Percentiles rank a stretch among this genome's conserved stretches.
Evolutionary conservation across 1,284 basidiomycete species (phyloP).

Genomic region (Sanguinoderma infundibulare): DNA sequence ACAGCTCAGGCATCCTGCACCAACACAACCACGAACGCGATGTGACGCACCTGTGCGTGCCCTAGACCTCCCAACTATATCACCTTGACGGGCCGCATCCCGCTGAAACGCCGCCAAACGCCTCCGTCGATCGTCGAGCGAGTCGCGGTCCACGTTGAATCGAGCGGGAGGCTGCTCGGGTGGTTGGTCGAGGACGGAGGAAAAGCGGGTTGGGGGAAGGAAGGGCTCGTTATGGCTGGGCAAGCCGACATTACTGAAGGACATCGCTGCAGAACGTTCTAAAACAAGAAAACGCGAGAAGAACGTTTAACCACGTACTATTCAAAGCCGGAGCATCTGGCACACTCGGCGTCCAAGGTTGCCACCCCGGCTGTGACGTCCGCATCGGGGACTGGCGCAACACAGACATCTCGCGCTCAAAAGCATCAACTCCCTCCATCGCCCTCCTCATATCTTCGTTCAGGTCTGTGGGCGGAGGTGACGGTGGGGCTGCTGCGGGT

Average conservation of each 20-base stretch:
- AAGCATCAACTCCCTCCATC: slow-evolving; percentile 19
- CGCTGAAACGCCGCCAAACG: neutral
- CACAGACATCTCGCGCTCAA: slow-evolving; percentile 22
- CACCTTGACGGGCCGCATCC: neutral
- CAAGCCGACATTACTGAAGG: neutral
- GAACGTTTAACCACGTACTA: neutral
- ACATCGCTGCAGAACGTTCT: neutral
- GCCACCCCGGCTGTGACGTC: slow-evolving; percentile 1
- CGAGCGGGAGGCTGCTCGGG: neutral
- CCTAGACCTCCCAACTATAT: neutral
- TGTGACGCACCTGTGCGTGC: neutral
- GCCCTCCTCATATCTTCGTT: slow-evolving; percentile 9
- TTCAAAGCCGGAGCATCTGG: neutral
- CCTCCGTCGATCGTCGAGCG: neutral
- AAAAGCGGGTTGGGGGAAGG: neutral
- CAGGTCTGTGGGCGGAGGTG: neutral
- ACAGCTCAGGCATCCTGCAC: neutral
- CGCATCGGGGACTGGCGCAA: slow-evolving; percentile 17
- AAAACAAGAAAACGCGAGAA: neutral
- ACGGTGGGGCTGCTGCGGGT: neutral
- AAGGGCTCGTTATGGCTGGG: neutral
- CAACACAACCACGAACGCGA: neutral
- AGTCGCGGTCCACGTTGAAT: neutral
- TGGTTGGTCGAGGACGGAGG: neutral
- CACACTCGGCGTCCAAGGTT: neutral